Percentiles rank a stretch among this genome's conserved stretches.
phyloP scores from a whole-genome alignment of 106 monocot genomes.

The Cymbidium sinense region DNA sequence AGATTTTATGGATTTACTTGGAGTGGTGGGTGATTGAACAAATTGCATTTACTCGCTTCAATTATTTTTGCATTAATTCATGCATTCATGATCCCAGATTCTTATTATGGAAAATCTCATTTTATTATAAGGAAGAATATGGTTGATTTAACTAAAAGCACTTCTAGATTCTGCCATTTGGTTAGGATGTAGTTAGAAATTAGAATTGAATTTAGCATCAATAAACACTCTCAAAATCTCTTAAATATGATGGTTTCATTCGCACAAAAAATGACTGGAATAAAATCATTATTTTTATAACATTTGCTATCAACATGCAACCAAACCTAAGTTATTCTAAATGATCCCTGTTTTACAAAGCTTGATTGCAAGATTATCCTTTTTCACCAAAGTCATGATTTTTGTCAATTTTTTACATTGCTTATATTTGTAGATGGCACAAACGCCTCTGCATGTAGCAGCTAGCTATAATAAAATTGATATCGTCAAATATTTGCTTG shows the following conservation, averaged over 20 bases:
- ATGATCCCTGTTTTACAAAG: not conserved
- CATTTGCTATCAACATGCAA: not conserved
- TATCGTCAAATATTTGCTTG: slow-evolving; percentile 64
- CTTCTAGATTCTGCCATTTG: not conserved
- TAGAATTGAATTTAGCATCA: no score
- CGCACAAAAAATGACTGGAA: not conserved
- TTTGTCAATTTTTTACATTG: not conserved
- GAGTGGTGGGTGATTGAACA: not conserved
- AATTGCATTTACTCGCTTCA: not conserved
- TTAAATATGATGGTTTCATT: not conserved
- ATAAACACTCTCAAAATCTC: not conserved
- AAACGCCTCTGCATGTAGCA: slow-evolving; percentile 88
- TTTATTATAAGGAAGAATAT: not conserved
- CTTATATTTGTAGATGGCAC: slow-evolving; percentile 50
- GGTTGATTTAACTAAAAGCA: not conserved
- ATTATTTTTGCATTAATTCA: not conserved
- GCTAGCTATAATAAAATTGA: slow-evolving; percentile 41
- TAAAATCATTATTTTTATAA: not conserved
- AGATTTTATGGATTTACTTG: not conserved
- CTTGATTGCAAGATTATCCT: not conserved
- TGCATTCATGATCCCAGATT: not conserved
- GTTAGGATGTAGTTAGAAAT: not conserved
- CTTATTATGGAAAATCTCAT: no score
- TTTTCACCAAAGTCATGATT: not conserved
- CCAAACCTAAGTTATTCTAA: no score